Evolutionary conservation across 495 filamentous ascomycete species (phyloP), one percentile per base, ranked within the genome.

Genomic region (Halenospora varia): DNA sequence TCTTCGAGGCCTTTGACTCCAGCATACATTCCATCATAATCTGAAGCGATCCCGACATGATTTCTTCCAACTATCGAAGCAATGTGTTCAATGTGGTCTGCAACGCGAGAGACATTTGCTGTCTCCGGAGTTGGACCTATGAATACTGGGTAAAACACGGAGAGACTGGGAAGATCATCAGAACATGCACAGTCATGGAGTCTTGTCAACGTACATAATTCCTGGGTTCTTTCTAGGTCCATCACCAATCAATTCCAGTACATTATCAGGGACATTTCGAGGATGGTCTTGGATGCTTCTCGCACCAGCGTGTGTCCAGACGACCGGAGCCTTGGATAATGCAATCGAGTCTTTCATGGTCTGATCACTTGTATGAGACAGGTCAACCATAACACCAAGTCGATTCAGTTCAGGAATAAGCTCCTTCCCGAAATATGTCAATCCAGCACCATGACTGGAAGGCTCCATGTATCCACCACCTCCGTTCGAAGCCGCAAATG

Each of bases 11-110:
- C 62, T 1, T 51, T 10, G 2, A 56, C 52, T 11, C 53, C 42
- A 17, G 20, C 17, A 19, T 35, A 17, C 62, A 61, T 62, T 17
- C 62, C 61, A 45, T 64, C 61, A 45, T 61, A 64, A 52, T 64
- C 57, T 4, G 57, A 56, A 10, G 44, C 61, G 23, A 64, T 52
- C 2, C 61, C 57, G 22, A 64, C 48, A 50, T 61, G 61, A 10
- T 51, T 41, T 22, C 46, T 44, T 42, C 61, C 57, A 20, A 64
- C 51, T 3, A 47, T 51, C 8, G 44, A 25, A 2, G 25, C 58
- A n/a, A 61, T 41, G 46, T 64, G 40, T 25, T 61, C 42, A n/a
- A 64, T 64, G 35, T 64, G 61, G 29, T 56, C 55, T 26, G 40
- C 50, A 2, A 62, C 55, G 4, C 51, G 6, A 17, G 42, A 46